Conservation (phyloP, 257 asterid species). For the Sherardia arvensis region DNA sequence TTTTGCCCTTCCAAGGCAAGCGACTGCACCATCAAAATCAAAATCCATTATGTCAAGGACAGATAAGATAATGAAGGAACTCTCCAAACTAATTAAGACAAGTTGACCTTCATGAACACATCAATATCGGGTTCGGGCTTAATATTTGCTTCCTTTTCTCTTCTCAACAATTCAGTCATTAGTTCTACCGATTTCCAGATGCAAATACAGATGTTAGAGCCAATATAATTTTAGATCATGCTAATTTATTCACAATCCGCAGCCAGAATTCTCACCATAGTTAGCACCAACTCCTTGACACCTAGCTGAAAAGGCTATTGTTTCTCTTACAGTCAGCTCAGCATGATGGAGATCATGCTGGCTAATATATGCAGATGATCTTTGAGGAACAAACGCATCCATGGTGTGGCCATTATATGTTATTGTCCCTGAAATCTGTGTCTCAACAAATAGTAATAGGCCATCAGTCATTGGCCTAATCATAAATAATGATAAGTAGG, state of each 20-base stretch:
- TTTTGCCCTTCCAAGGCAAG: background rate
- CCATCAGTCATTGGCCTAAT: background rate
- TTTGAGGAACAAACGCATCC: conserved; percentile 74
- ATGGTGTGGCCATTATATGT: conserved; percentile 73
- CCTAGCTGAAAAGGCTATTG: conserved; percentile 85
- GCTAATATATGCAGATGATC: conserved; percentile 83
- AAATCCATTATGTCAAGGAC: background rate
- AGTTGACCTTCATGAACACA: conserved; percentile 74
- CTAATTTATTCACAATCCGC: background rate
- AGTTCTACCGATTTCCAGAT: conserved; percentile 35
- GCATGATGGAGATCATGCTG: conserved; percentile 83
- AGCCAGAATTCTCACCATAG: conserved; percentile 36
- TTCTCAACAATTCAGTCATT: conserved; percentile 69
- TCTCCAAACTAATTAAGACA: background rate
- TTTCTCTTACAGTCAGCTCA: conserved; percentile 85
- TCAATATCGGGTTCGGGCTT: conserved; percentile 83
- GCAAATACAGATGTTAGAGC: background rate
- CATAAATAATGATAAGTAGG: background rate
- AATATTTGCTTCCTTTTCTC: conserved; percentile 81
- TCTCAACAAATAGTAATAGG: background rate
- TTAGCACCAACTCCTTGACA: conserved; percentile 90
- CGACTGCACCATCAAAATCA: conserved; percentile 2
- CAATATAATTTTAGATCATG: background rate
- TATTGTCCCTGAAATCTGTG: conserved; percentile 59
- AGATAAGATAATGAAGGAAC: background rate